These are phyloP conservation scores for Chenopodium quinoa DNA, from an alignment of 148 eudicot genomes.

Conservation along the genomic window DNA sequence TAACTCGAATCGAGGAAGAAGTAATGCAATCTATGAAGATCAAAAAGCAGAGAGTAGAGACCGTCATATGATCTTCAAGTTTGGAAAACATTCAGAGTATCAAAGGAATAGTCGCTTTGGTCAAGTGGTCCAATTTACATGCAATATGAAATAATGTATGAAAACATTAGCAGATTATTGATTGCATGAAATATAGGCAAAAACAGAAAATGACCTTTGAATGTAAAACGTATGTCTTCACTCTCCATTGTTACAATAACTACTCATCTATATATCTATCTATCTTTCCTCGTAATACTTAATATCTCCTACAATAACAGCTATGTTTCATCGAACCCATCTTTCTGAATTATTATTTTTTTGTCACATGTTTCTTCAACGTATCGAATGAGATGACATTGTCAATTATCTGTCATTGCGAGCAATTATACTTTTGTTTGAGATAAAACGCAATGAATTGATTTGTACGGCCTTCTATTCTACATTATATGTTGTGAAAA, in stretches of 20 bases:
- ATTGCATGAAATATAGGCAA: conserved; percentile 13
- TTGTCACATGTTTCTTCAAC: background rate
- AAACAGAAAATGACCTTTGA: conserved; percentile 26
- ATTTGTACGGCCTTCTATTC: too few relatives aligned
- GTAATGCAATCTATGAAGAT: too few relatives aligned
- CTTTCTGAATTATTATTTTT: background rate
- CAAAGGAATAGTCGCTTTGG: conserved; percentile 19
- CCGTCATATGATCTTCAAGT: too few relatives aligned
- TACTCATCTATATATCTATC: background rate
- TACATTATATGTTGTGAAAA: too few relatives aligned
- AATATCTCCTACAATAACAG: background rate
- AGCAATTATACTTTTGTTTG: background rate
- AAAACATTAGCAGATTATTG: background rate
- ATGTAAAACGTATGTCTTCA: background rate
- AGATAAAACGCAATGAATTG: background rate
- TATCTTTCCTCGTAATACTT: too few relatives aligned
- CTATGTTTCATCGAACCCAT: background rate
- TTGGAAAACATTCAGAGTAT: background rate
- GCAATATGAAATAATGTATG: background rate
- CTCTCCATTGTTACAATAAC: background rate
- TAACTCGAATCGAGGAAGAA: too few relatives aligned
- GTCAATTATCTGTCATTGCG: background rate
- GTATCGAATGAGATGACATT: conserved; percentile 5
- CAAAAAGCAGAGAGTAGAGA: too few relatives aligned
- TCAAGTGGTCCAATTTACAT: conserved; percentile 28